Evolutionary conservation across 805 yeast genomes (phyloP), one percentile per base, ranked within the genome.

Genomic region (Myxozyma kluyveri): DNA sequence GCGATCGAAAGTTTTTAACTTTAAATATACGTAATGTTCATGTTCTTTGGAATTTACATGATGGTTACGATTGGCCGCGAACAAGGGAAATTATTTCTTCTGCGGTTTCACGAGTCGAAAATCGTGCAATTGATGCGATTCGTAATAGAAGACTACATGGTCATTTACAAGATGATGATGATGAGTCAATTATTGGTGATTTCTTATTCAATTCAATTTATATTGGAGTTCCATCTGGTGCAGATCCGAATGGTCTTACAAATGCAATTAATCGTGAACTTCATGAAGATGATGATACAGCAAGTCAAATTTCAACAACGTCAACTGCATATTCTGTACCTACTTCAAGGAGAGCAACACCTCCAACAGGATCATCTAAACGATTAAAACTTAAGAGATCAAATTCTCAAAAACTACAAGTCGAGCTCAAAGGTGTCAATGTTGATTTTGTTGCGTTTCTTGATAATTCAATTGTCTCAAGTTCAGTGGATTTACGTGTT

Each of bases 11-110:
- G 12, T 33, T 47, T 4, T 22, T 56, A 12, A 45, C 38, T 14
- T 33, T 60, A 14, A 50, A 46, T 33, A 45, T 57, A 22, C 45
- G 65, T 2, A 54, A 52, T 27, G 53, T 62, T 23, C 60, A 52
- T 14, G 43, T 66, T 2, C 51, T 62, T 7, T 72, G 73, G 72
- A 64, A 69, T 50, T 68, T 91, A 18, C 82, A 78, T 65, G 99
- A 93, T 70, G 99, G 99, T 0, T 93, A 83, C 64, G 98, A 93
- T 62, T 89, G 97, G 95, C 78, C 77, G 49, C 79, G 80, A 39
- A 88, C 98, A 0, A 75, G 95, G 51, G 74, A 73, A 22, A 74
- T 82, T 0, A 83, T 93, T 26, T 71, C 74, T 9, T 77, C 75
- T n/a, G 85, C 87, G 0, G 82, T 90, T 0, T 77, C 77, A 48